A percentile compares a stretch with the other conserved stretches of the same genome.
phyloP scores from a whole-genome alignment of 2,329 filamentous ascomycete species.

The Phyllosticta citriasiana region DNA sequence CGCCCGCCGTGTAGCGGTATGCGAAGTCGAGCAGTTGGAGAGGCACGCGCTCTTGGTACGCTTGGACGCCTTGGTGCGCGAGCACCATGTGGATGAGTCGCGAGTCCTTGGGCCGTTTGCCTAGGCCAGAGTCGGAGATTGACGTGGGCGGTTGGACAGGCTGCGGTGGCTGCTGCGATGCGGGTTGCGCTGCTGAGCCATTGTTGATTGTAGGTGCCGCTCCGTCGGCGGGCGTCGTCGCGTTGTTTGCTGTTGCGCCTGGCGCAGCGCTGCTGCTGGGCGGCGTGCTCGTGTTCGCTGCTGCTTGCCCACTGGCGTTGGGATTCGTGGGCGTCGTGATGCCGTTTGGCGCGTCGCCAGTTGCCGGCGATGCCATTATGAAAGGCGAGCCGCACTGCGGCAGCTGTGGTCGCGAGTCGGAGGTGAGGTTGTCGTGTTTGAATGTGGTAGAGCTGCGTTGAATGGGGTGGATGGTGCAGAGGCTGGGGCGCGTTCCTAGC shows the following conservation, averaged over 20 bases:
- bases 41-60: constrained; percentile 74
- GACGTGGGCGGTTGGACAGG: constrained; percentile 24
- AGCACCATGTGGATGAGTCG: constrained; percentile 73
- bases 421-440: not conserved
- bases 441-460: not conserved
- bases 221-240: constrained; percentile 16
- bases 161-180: constrained; percentile 17
- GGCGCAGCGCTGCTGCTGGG: constrained; percentile 28
- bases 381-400: not conserved
- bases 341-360: constrained; percentile 26
- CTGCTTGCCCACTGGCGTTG: constrained; percentile 19
- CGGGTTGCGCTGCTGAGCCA: constrained; percentile 4
- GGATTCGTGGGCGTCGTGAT: constrained; percentile 25
- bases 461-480: not conserved
- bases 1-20: constrained; percentile 66
- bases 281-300: constrained; percentile 11
- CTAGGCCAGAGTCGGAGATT: constrained; percentile 21
- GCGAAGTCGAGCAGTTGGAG: constrained; percentile 77
- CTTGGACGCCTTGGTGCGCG: constrained; percentile 65
- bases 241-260: constrained; percentile 12
- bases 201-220: constrained; percentile 13
- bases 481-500: not conserved
- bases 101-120: constrained; percentile 60
- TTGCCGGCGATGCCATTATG: constrained; percentile 28
- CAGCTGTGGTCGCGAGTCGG: not conserved